phyloP scores from a whole-genome alignment of 164 flowering plant species.

The Chloranthus sessilifolius region DNA sequence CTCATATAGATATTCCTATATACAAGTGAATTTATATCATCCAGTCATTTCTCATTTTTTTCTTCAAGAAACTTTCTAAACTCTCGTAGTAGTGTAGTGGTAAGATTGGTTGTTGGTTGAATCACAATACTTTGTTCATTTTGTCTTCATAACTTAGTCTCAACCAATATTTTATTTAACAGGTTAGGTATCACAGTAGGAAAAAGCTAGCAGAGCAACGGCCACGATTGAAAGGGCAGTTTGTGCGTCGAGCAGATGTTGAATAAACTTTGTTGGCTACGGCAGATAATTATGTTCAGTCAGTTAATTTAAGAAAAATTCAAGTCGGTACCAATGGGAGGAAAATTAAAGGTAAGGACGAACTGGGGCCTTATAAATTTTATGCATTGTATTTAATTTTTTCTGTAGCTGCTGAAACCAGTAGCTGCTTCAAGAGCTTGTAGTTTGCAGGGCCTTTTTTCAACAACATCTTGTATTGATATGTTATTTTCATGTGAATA shows the following conservation, averaged over 20 bases:
- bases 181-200: slow-evolving; percentile 61
- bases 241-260: slow-evolving; percentile 34
- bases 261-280: slow-evolving; percentile 12
- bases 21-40: too few species aligned
- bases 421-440: slow-evolving; percentile 5
- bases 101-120: too few species aligned
- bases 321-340: not conserved
- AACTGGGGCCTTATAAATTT: not conserved
- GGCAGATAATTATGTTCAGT: slow-evolving; percentile 10
- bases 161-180: slow-evolving; percentile 9
- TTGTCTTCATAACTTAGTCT: slow-evolving; percentile 7
- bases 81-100: too few species aligned
- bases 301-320: too few species aligned
- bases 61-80: too few species aligned
- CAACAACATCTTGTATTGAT: slow-evolving; percentile 7
- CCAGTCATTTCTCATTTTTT: too few species aligned
- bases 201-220: slow-evolving; percentile 55
- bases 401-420: slow-evolving; percentile 8
- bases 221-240: slow-evolving; percentile 54
- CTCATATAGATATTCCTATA: too few species aligned
- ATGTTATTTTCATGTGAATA: not conserved
- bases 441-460: not conserved
- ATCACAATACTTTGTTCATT: too few species aligned
- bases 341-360: slow-evolving; percentile 4
- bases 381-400: not conserved